Base-by-base conservation (phyloP, 805 yeast species). In the Saccharomyces mikatae region DNA sequence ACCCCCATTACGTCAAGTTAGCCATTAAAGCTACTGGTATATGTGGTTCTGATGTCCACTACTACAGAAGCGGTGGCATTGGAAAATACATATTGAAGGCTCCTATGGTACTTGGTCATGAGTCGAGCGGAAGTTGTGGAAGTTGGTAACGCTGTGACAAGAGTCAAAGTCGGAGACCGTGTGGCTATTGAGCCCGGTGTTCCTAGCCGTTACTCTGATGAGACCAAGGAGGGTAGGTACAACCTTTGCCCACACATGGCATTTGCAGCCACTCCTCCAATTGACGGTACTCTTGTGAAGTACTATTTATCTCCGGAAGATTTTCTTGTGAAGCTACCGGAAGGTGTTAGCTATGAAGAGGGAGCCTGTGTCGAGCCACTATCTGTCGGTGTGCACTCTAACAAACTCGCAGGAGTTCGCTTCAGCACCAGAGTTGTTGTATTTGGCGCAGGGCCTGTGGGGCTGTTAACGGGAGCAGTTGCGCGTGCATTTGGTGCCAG, bases 41-140 rank as follows among this genome's bases (percentile, higher is more conserved):
- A 56, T 89, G 96, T 70, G 96, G 96, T 3, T 83, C 89, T 1
- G 96, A 88, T 66, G 84, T 88, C 57, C 96, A 89, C 68, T 89
- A 84, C 74, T 88, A 82, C 63, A 79, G 81, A 32, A 86, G 85
- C 59, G 96, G 96, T 3, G 78, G 76, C 53, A 86, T 88, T 64
- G 97, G 96, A 26, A 78, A 81, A 8, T 89, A 87, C 62, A 81
- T 83, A 8, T 84, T 89, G 56, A 79, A 78, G 59, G 72, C 76
- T 26, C 96, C 96, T 47, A 86, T 89, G 92, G 89, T 89, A 41
- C 73, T 89, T 59, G 97, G 97, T 48, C 97, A 89, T 66, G 97
- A 89, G 66, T 83, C 91, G 10, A 74, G 91, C 5, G 97, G 96
- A 82, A 29, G 83, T 89, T 49, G 82, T 78, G 22, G 85, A 86